A percentile compares a stretch with the other conserved stretches of the same genome.
Conservation (phyloP, 345 rosid species). For the Gynandropsis gynandra region DNA sequence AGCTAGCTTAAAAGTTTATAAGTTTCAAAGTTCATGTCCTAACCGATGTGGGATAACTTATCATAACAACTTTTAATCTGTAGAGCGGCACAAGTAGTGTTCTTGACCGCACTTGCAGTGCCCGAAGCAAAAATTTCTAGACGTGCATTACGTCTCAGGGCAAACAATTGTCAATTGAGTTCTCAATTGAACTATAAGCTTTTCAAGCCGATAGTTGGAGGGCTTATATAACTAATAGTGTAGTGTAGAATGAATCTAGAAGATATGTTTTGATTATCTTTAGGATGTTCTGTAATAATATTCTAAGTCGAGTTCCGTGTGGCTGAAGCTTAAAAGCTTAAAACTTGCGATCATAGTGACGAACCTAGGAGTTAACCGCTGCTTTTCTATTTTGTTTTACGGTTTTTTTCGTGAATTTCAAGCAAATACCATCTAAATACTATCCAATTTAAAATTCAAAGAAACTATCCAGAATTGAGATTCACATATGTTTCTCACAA, state of each 20-base stretch:
- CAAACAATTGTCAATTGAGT: background rate
- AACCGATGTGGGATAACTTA: too few species aligned
- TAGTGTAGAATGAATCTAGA: too few species aligned
- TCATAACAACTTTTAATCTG: too few species aligned
- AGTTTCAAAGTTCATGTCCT: too few species aligned
- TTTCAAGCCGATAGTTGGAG: too few species aligned
- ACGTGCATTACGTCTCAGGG: background rate
- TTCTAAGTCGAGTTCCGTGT: too few species aligned
- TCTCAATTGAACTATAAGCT: background rate
- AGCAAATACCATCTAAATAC: constrained; percentile 1
- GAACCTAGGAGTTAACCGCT: background rate
- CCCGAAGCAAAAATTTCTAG: background rate
- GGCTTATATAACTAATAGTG: too few species aligned
- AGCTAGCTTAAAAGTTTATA: too few species aligned
- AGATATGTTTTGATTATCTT: too few species aligned
- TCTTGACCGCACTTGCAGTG: background rate
- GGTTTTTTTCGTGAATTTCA: background rate
- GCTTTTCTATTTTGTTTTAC: too few species aligned
- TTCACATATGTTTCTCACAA: background rate
- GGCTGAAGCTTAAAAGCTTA: background rate
- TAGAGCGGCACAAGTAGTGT: too few species aligned
- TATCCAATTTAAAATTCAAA: background rate
- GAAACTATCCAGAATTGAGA: background rate
- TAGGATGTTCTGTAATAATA: too few species aligned
- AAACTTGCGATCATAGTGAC: background rate